These are phyloP conservation scores for Leccinum variabile DNA, from an alignment of 1,284 basidiomycete species.

Conservation along the genomic window DNA sequence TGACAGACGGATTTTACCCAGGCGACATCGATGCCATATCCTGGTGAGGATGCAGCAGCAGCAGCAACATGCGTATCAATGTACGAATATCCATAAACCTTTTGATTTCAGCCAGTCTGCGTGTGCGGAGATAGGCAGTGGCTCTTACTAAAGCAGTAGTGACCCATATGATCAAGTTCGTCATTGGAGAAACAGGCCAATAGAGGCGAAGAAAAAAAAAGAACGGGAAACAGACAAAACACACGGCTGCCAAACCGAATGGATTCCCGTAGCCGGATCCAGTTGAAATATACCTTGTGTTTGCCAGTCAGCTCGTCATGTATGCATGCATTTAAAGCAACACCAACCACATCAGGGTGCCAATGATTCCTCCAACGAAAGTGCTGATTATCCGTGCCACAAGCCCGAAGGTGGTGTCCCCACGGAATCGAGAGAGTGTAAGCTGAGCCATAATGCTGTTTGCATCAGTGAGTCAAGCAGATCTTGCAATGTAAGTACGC, in stretches of 20 bases:
- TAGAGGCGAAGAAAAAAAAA: conserved; percentile 70
- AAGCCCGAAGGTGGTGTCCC: conserved; percentile 75
- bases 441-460: conserved; percentile 70
- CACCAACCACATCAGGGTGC: conserved; percentile 67
- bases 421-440: conserved; percentile 67
- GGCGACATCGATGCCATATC: conserved; percentile 59
- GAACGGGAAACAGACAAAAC: conserved; percentile 70
- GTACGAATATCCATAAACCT: conserved; percentile 77
- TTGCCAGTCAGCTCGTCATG: not conserved
- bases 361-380: conserved; percentile 68
- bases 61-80: conserved; percentile 51
- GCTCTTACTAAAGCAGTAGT: conserved; percentile 60
- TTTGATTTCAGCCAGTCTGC: not conserved
- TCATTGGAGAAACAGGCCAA: conserved; percentile 73
- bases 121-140: not conserved
- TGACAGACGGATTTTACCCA: conserved; percentile 48
- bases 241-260: conserved; percentile 72
- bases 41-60: conserved; percentile 45
- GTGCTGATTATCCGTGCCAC: conserved; percentile 65
- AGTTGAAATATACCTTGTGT: conserved; percentile 68
- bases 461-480: conserved; percentile 1
- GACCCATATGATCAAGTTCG: conserved; percentile 72
- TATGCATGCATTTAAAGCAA: not conserved
- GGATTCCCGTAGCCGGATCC: conserved; percentile 67
- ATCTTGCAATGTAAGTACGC: not conserved